These are phyloP conservation scores for Zymoseptoria tritici DNA, from an alignment of 2,329 filamentous ascomycete genomes.

Conservation along the genomic window DNA sequence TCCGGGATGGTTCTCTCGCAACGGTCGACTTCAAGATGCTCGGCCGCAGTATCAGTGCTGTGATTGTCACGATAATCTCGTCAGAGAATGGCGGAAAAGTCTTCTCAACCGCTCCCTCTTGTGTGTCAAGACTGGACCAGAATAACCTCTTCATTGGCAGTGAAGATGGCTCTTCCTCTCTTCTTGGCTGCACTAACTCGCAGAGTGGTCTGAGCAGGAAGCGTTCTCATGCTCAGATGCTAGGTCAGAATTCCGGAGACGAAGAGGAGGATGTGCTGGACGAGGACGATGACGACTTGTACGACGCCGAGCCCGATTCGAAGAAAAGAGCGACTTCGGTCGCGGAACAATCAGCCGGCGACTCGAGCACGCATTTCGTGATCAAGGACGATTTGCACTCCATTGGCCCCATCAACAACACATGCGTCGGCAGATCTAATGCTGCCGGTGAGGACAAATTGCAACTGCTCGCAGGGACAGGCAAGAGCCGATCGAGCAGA, in stretches of 20 bases:
- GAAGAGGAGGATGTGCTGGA: conserved; percentile 47
- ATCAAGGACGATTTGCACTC: conserved; percentile 70
- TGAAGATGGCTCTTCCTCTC: conserved; percentile 70
- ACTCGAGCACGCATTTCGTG: conserved; percentile 58
- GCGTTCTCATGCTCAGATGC: conserved; percentile 54
- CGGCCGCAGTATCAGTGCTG: conserved; percentile 80
- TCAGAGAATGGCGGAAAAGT: conserved; percentile 56
- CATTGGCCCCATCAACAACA: conserved; percentile 69
- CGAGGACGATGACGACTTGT: conserved; percentile 55
- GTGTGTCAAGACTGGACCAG: conserved; percentile 60
- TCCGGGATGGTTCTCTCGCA: conserved; percentile 66
- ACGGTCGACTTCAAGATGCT: conserved; percentile 79
- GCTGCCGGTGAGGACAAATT: conserved; percentile 32
- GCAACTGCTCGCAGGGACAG: conserved; percentile 52
- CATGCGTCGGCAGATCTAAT: conserved; percentile 56
- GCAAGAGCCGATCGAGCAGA: conserved; percentile 58
- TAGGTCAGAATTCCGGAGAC: conserved; percentile 42
- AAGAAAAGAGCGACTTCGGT: conserved; percentile 33
- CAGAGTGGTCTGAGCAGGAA: conserved; percentile 55
- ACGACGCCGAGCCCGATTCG: conserved; percentile 50
- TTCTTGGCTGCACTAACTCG: conserved; percentile 72
- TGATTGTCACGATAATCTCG: conserved; percentile 62
- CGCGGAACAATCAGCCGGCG: conserved; percentile 38
- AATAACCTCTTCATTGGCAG: conserved; percentile 77
- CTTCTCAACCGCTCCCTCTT: conserved; percentile 58